Conservation (phyloP, 306 rosid genomes). For the Castanospermum australe region DNA sequence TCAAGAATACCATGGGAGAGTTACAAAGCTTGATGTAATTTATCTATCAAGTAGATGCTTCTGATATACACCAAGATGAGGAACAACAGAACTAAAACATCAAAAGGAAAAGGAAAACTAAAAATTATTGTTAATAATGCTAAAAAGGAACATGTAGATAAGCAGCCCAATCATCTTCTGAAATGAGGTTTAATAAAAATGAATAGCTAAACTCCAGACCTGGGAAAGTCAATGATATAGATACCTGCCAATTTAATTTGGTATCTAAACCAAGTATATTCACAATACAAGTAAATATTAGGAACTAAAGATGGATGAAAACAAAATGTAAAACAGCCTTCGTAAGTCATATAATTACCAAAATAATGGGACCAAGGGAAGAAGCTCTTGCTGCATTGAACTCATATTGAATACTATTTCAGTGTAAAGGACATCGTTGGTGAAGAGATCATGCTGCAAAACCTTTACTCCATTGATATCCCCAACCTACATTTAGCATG, state of each 20-base stretch:
- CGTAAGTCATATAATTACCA: slow-evolving; percentile 59
- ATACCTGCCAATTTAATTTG: background rate
- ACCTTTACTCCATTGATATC: slow-evolving; percentile 83
- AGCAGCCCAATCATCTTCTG: slow-evolving; percentile 3
- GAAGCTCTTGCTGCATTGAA: slow-evolving; percentile 86
- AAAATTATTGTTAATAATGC: background rate
- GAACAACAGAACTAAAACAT: slow-evolving; percentile 18
- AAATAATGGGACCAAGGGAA: slow-evolving; percentile 87
- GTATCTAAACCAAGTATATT: background rate
- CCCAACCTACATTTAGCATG: slow-evolving; percentile 62
- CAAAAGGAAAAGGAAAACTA: background rate
- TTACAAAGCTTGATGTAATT: slow-evolving; percentile 22
- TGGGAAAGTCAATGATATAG: slow-evolving; percentile 1
- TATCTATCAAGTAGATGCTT: slow-evolving; percentile 16
- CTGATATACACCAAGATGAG: background rate
- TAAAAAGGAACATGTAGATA: background rate
- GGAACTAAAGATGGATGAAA: background rate
- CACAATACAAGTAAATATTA: slow-evolving; percentile 4
- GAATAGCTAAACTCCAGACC: slow-evolving; percentile 4
- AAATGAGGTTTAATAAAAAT: background rate
- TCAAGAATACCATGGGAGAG: slow-evolving; percentile 35
- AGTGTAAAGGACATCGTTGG: slow-evolving; percentile 90
- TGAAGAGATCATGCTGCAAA: slow-evolving; percentile 92
- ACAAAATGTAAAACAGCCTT: slow-evolving; percentile 25
- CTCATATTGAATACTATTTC: slow-evolving; percentile 89